phyloP scores from a whole-genome alignment of 2,329 filamentous ascomycete genomes.

The Cercospora sesami region DNA sequence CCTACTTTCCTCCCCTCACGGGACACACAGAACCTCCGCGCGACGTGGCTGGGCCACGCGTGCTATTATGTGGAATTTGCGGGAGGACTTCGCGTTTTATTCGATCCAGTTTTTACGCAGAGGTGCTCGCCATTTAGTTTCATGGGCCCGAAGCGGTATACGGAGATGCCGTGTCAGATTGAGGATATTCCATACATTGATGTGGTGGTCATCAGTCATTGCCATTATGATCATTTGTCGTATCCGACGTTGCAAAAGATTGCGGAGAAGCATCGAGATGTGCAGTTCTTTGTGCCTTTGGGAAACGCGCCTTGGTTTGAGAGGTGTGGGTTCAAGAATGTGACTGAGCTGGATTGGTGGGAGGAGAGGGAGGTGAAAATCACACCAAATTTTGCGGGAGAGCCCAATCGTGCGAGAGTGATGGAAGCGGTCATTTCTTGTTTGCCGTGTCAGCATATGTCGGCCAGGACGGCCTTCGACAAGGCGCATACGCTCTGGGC shows the following conservation, averaged over 20 bases:
- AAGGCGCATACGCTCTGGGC: conserved; percentile 79
- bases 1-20: conserved; percentile 67
- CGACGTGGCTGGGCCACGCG: conserved; percentile 93
- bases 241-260: conserved; percentile 73
- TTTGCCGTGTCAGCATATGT: conserved; percentile 81
- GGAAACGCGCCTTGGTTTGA: conserved; percentile 83
- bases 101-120: conserved; percentile 90
- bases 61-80: conserved; percentile 93
- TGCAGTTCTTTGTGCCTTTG: conserved; percentile 84
- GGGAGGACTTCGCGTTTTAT: conserved; percentile 79
- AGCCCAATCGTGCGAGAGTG: not conserved
- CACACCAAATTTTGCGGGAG: conserved; percentile 36
- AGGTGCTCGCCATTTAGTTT: conserved; percentile 76
- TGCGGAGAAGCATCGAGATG: conserved; percentile 68
- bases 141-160: conserved; percentile 74
- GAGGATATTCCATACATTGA: conserved; percentile 76
- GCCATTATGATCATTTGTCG: conserved; percentile 90
- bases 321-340: conserved; percentile 66
- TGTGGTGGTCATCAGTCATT: conserved; percentile 74
- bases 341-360: conserved; percentile 96
- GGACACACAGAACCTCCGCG: conserved; percentile 63
- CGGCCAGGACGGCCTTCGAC: conserved; percentile 68
- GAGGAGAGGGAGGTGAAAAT: conserved; percentile 74
- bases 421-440: conserved; percentile 74
- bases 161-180: conserved; percentile 72